A percentile compares a stretch with the other conserved stretches of the same genome.
These are phyloP conservation scores for Zalaria obscura DNA, from an alignment of 2,329 filamentous ascomycete genomes.

Conservation along the genomic window DNA sequence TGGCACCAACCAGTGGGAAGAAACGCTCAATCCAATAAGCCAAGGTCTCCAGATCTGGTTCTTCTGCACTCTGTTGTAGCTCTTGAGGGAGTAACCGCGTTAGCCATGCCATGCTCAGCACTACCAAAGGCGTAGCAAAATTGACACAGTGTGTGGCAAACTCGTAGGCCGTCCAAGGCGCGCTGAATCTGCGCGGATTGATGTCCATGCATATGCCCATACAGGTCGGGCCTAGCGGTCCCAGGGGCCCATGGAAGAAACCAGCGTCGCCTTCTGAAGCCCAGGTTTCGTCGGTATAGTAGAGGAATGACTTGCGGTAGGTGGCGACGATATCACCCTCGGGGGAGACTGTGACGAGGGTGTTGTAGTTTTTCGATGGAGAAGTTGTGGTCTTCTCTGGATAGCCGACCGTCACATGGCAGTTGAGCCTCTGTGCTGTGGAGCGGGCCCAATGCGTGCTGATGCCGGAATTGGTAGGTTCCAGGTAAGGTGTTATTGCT, in stretches of 20 bases:
- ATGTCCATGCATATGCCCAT: constrained; percentile 43
- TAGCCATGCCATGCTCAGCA: constrained; percentile 68
- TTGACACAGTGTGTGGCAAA: constrained; percentile 44
- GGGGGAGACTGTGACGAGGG: constrained; percentile 42
- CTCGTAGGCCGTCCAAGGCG: constrained; percentile 45
- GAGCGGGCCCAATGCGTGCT: constrained; percentile 58
- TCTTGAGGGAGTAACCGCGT: constrained; percentile 40
- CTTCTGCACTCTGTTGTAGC: constrained; percentile 28
- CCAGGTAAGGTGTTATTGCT: constrained; percentile 55
- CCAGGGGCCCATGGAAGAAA: constrained; percentile 24
- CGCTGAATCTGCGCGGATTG: constrained; percentile 47
- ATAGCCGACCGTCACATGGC: constrained; percentile 57
- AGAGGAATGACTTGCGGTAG: constrained; percentile 51
- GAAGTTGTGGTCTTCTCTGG: constrained; percentile 39
- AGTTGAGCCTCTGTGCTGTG: constrained; percentile 51
- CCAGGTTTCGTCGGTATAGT: constrained; percentile 55
- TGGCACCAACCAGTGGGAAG: constrained; percentile 38
- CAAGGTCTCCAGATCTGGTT: constrained; percentile 59
- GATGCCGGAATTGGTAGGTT: constrained; percentile 50
- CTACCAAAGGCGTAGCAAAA: constrained; percentile 44
- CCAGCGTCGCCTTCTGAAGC: constrained; percentile 34
- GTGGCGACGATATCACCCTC: constrained; percentile 40
- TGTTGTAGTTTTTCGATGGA: constrained; percentile 37
- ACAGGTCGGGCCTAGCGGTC: constrained; percentile 21
- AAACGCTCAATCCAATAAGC: constrained; percentile 63